Percentiles rank a stretch among this genome's conserved stretches.
Conservation (phyloP, 1,284 basidiomycete genomes). For the Rhodotorula sp. region DNA sequence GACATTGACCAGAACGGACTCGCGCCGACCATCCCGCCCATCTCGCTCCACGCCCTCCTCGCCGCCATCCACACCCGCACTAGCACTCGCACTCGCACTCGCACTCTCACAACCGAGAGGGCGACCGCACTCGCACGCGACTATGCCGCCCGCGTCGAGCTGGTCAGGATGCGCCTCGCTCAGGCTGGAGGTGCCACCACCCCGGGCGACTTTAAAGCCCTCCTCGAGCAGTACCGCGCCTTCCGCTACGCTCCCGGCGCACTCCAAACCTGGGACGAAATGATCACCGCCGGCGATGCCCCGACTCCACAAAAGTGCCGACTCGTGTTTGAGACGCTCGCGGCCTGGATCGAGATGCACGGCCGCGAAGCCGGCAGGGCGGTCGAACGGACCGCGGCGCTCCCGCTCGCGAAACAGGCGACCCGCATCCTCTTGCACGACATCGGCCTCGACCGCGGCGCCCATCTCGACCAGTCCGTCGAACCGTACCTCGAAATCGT, state of each 20-base stretch:
- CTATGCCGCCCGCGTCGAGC: constrained; percentile 26
- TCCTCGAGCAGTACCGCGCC: constrained; percentile 26
- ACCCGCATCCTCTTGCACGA: constrained; percentile 20
- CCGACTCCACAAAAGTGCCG: neutral
- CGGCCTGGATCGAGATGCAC: constrained; percentile 36
- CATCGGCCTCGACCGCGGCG: neutral
- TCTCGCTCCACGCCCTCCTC: constrained; percentile 30
- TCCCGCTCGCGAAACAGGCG: constrained; percentile 18
- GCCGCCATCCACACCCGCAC: constrained; percentile 21
- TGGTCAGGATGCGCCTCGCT: constrained; percentile 18
- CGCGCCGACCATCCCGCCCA: constrained; percentile 19
- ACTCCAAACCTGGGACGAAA: constrained; percentile 32
- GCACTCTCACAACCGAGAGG: constrained; percentile 8
- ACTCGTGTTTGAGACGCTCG: constrained; percentile 26
- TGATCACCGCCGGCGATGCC: constrained; percentile 5
- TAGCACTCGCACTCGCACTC: neutral
- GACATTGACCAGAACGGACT: constrained; percentile 27
- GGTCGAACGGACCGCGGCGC: constrained; percentile 23
- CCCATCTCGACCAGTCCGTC: constrained; percentile 14
- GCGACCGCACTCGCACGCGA: constrained; percentile 7
- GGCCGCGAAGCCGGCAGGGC: constrained; percentile 13
- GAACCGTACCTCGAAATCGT: constrained; percentile 28
- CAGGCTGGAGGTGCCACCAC: constrained; percentile 25
- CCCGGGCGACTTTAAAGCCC: constrained; percentile 17
- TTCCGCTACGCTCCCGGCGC: constrained; percentile 32